Evolutionary conservation across 345 rosid species (phyloP), one percentile per base, ranked within the genome.

Genomic region (Capsella bursapastoris): DNA sequence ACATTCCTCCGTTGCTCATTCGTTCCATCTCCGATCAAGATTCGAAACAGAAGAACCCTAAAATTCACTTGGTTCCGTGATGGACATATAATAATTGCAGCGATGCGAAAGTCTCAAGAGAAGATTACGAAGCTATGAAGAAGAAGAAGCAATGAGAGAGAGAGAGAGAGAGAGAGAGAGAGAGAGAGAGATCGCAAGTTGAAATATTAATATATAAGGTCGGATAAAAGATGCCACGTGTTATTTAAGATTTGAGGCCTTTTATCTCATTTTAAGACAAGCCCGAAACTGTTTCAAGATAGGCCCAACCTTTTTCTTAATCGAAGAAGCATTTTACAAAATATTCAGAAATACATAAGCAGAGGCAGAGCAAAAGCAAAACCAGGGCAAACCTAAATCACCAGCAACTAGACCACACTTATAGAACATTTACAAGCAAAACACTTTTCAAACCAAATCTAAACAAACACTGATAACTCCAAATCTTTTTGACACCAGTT

Each of bases 1-100:
- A 75, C 87, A 95, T 92, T 72, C 97, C 99, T 27, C 97, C 97
- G 70, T 91, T 95, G 89, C 92, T 87, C 6, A 79, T 76, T 60
- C 90, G 85, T 50, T 91, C 99, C 93, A 87, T 89, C 55, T 14
- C 48, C 69, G 65, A 63, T 44, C 22, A 2, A 18, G 29, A 50
- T 6, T 49, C 9, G n/a, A 32, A 18, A 1, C 4, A 59, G 4
- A 77, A 59, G 4, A 71, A 65, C 73, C 61, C 72, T 58, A 49
- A 34, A 59, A 18, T 50, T 15, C 10, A 28, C 47, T 28, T 8
- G 71, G 57, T 56, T 67, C 59, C 11, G 56, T 3, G 22, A 13
- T 16, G 43, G 25, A 27, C 3, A 43, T 40, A 40, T 59, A 40
- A 50, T 38, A 43, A 13, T 18, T 52, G 69, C 38, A 14, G 64